Evolutionary conservation across 2,329 filamentous ascomycete genomes (phyloP), one percentile per base, ranked within the genome.

Genomic region (Fusarium citri): DNA sequence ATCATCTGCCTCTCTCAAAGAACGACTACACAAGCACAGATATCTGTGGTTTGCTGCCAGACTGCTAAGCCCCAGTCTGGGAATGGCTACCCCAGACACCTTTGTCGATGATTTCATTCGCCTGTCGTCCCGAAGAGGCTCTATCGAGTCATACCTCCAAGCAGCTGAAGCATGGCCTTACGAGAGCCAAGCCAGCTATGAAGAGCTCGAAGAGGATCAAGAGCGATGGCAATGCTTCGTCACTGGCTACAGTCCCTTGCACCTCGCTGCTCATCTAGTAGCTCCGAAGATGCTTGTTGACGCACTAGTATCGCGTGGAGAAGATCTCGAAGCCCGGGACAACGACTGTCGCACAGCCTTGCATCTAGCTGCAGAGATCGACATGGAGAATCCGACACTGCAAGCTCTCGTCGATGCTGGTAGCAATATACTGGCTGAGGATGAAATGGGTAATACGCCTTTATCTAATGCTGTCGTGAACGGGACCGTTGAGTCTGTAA

Each of bases 41-140:
- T 63, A 55, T 61, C 47, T 63, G 1, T 63, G 59, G 31, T 63
- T 34, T 7, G 59, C 59, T 4, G 59, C 59, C 18, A 28, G n/a
- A 16, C 46, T 23, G 2, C 22, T 63, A 1, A n/a, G 57, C 4
- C 31, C 26, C 15, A 63, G 22, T 8, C 10, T 63, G 4, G 41
- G 31, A 3, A 9, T 9, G 22, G 4, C 2, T 4, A 45, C 6
- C 16, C 22, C 47, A 8, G 26, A 25, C 2, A 16, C 31, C 5
- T 37, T 62, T 2, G 31, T 55, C 4, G 8, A 9, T 8, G 31
- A 47, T 0, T 63, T 47, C 1, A 20, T 62, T 10, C 42, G 3
- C 2, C 25, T 63, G 12, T 31, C 59, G 2, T 15, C 57, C 1
- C 34, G 20, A 7, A 49, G 8, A 8, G 34, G 57, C 1, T 55